Evolutionary conservation across 495 filamentous ascomycete genomes (phyloP).

Genomic region (Penicillium goetzii): DNA sequence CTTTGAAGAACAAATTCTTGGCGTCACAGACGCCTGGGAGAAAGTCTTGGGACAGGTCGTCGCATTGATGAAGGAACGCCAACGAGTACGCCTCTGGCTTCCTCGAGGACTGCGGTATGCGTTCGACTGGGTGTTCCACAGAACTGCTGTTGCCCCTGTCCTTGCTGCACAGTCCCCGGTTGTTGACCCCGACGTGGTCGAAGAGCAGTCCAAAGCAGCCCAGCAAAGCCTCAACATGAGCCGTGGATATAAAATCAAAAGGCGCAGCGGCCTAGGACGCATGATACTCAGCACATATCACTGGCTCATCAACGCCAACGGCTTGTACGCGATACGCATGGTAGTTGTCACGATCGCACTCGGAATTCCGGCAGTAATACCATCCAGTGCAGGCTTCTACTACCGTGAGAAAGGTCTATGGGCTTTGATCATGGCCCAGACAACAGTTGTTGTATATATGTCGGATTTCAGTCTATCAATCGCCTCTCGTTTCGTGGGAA

Average conservation of each 20-base stretch:
- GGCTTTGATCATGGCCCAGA: conserved; percentile 53
- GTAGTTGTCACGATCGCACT: conserved; percentile 49
- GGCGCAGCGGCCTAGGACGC: conserved; percentile 28
- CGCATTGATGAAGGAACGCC: conserved; percentile 30
- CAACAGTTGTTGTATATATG: conserved; percentile 47
- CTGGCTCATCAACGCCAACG: conserved; percentile 40
- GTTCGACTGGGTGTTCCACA: conserved; percentile 26
- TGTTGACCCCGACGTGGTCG: conserved; percentile 31
- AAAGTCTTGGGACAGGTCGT: conserved; percentile 25
- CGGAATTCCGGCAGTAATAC: conserved; percentile 42
- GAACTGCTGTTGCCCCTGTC: conserved; percentile 25
- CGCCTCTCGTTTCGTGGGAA: conserved; percentile 38
- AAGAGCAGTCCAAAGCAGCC: conserved; percentile 30
- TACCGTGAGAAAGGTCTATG: conserved; percentile 51
- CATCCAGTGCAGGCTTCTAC: conserved; percentile 46
- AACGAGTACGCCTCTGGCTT: conserved; percentile 30
- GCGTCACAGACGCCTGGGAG: conserved; percentile 29
- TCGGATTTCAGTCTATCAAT: conserved; percentile 48
- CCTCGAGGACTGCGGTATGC: conserved; percentile 34
- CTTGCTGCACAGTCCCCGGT: conserved; percentile 13
- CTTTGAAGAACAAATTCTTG: conserved; percentile 37
- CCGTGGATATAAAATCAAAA: conserved; percentile 31
- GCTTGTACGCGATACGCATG: conserved; percentile 43
- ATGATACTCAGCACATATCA: conserved; percentile 34
- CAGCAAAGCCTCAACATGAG: conserved; percentile 38